Evolutionary conservation across 2,329 filamentous ascomycete genomes (phyloP).

Genomic region (Trichoderma atroviride): DNA sequence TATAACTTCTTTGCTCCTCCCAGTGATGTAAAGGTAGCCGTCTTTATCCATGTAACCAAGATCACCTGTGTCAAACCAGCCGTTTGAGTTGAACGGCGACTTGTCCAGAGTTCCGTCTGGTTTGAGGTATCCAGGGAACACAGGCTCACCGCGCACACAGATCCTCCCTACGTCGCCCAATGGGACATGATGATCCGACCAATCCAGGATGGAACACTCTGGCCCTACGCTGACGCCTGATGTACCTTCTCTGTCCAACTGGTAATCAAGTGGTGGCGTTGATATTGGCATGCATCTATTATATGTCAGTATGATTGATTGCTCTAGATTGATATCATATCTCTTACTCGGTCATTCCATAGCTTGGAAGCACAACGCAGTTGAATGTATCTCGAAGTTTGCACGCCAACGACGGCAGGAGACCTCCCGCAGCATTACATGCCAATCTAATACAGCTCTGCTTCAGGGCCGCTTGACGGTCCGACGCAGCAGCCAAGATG

Average conservation of each 20-base stretch:
- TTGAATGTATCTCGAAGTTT: slow-evolving; percentile 54
- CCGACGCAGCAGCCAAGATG: slow-evolving; percentile 51
- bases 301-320: neutral
- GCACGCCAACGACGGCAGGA: slow-evolving; percentile 54
- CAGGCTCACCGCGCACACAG: slow-evolving; percentile 54
- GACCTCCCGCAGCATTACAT: slow-evolving; percentile 58
- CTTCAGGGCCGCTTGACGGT: slow-evolving; percentile 44
- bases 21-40: slow-evolving; percentile 57
- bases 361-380: slow-evolving; percentile 57
- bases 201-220: slow-evolving; percentile 54
- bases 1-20: slow-evolving; percentile 59
- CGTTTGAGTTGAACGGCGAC: slow-evolving; percentile 49
- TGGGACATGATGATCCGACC: slow-evolving; percentile 38
- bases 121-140: slow-evolving; percentile 54
- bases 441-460: slow-evolving; percentile 53
- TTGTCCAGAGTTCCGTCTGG: slow-evolving; percentile 48
- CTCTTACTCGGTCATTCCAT: slow-evolving; percentile 59
- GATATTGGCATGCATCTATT: slow-evolving; percentile 59
- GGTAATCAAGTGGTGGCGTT: slow-evolving; percentile 56
- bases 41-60: slow-evolving; percentile 55
- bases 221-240: slow-evolving; percentile 56
- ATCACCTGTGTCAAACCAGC: slow-evolving; percentile 60
- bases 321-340: neutral
- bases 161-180: slow-evolving; percentile 49
- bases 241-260: slow-evolving; percentile 54